Evolutionary conservation across 2,329 filamentous ascomycete species (phyloP), one percentile per base, ranked within the genome.

Genomic region (Phaeosphaeria sp.): DNA sequence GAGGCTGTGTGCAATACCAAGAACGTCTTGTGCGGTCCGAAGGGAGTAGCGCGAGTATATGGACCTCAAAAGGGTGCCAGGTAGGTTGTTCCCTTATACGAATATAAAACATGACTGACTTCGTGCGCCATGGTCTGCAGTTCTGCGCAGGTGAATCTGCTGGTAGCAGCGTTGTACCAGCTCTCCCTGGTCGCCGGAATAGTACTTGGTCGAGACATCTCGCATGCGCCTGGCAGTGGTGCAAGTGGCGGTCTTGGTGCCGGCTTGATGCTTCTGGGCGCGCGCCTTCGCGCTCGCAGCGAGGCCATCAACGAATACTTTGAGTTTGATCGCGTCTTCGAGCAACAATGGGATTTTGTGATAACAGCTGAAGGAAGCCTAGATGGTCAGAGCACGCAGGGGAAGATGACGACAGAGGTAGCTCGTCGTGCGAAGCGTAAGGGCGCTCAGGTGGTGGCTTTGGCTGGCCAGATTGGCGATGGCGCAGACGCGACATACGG

Each of bases 381-480:
- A 17, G 83, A 85, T 60, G 77, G 78, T 46, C 83, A 85, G 60
- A 84, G 82, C 0, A 79, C 82, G 0, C 73, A 77, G 44, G 83
- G 83, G 2, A 85, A 85, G 65, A 84, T 85, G 60, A 83, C 83
- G 8, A 82, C 79, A 2, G 83, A 85, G 65, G 78, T 86, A 24
- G 83, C 82, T 9, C 72, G 77, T 51, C 76, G 81, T 9, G 83
- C 83, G 2, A 81, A 80, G 64, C 71, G 72, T 51, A 77, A 77
- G 57, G 77, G 78, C 4, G 73, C 82, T 2, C 81, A 82, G 0
- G 83, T 85, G 1, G 81, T 83, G 25, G 71, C 70, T 49, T 49
- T 74, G 51, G 71, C 70, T 36, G 69, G 71, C n/a, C 69, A 65
- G 1, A 71, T 73, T 46, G 71, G 70, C 13, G 65, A 69, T 40